phyloP scores from a whole-genome alignment of 2,329 filamentous ascomycete species.

The Cladosporium sp. region DNA sequence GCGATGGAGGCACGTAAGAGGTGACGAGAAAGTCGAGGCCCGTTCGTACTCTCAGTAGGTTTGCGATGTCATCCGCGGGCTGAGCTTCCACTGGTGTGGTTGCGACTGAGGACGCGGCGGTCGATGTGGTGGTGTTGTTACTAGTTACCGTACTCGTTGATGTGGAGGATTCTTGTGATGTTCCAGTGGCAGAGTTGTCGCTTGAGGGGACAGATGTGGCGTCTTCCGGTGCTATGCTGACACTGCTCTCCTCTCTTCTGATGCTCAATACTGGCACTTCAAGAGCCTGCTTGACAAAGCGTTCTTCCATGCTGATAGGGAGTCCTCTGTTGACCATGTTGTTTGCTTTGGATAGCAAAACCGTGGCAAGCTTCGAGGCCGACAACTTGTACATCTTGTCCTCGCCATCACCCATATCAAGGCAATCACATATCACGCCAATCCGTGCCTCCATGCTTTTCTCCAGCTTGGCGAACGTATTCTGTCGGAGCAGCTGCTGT shows the following conservation, averaged over 20 bases:
- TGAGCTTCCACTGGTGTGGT: slow-evolving; percentile 29
- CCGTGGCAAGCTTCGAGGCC: slow-evolving; percentile 66
- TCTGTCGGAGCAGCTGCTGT: slow-evolving; percentile 52
- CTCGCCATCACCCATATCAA: slow-evolving; percentile 82
- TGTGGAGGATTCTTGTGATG: slow-evolving; percentile 32
- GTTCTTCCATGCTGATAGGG: slow-evolving; percentile 80
- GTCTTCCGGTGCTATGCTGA: slow-evolving; percentile 35
- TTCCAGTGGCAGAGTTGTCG: slow-evolving; percentile 21
- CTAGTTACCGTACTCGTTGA: slow-evolving; percentile 29
- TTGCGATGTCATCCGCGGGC: slow-evolving; percentile 46
- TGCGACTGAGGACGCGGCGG: slow-evolving; percentile 33
- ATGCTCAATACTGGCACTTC: slow-evolving; percentile 74
- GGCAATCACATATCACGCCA: slow-evolving; percentile 72
- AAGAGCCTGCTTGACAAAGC: slow-evolving; percentile 74
- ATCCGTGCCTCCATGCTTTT: slow-evolving; percentile 56
- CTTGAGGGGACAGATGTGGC: slow-evolving; percentile 26
- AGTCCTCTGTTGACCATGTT: slow-evolving; percentile 66
- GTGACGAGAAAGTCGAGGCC: slow-evolving; percentile 66
- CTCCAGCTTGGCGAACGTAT: slow-evolving; percentile 47
- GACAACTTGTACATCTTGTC: slow-evolving; percentile 84
- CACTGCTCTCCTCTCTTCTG: slow-evolving; percentile 57
- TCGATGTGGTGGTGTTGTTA: slow-evolving; percentile 27
- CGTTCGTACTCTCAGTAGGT: slow-evolving; percentile 65
- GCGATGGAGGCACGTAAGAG: slow-evolving; percentile 57
- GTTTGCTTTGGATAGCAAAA: slow-evolving; percentile 71